Percentiles rank a stretch among this genome's conserved stretches.
Evolutionary conservation across 441 rosid genomes (phyloP).

Genomic region (Gossypium trilobum): DNA sequence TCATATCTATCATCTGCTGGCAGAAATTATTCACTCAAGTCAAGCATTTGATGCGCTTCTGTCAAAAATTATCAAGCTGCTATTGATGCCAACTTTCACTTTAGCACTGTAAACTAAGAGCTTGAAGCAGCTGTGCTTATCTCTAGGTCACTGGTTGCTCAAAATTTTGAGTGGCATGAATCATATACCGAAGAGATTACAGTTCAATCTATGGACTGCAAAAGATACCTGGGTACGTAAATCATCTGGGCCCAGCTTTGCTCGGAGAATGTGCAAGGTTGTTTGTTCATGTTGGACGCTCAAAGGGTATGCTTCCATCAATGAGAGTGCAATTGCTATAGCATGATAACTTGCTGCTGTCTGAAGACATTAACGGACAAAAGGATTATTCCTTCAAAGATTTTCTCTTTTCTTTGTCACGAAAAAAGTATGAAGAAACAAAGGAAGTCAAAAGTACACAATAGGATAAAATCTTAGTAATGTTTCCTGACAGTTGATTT

Average conservation of each 20-base stretch:
- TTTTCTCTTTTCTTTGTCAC: background rate
- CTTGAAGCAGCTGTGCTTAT: background rate
- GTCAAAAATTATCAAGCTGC: background rate
- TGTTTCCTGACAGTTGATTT: conserved; percentile 1
- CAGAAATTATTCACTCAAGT: background rate
- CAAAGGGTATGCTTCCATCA: conserved; percentile 66
- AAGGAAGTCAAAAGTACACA: background rate
- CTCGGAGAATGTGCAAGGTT: conserved; percentile 57
- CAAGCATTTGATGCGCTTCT: background rate
- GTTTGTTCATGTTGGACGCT: conserved; percentile 69
- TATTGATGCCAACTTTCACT: background rate
- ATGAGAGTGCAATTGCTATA: conserved; percentile 67
- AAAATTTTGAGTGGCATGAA: background rate
- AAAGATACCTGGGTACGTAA: conserved; percentile 60
- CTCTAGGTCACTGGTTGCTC: background rate
- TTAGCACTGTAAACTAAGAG: background rate
- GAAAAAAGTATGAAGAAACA: background rate
- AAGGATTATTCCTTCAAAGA: conserved; percentile 14
- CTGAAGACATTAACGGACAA: conserved; percentile 31
- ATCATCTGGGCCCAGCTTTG: conserved; percentile 71
- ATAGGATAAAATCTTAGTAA: background rate
- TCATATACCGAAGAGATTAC: background rate
- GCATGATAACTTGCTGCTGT: conserved; percentile 82
- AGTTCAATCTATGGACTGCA: conserved; percentile 5
- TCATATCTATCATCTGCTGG: background rate